A percentile compares a stretch with the other conserved stretches of the same genome.
Evolutionary conservation across 1,139 yeast species (phyloP).

Genomic region (Yamadazyma blattariae): DNA sequence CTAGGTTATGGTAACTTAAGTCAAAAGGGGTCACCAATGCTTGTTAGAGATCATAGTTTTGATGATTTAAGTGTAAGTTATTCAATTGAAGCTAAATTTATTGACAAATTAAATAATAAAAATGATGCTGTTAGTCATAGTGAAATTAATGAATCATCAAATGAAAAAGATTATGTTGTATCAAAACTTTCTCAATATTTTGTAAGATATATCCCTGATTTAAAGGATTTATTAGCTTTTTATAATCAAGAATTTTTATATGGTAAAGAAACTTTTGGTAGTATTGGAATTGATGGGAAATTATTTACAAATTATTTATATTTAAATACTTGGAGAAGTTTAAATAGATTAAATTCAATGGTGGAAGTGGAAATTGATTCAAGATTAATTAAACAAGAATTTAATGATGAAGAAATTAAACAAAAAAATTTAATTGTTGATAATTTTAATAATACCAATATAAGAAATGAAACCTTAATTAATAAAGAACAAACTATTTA

Average conservation of each 20-base stretch:
- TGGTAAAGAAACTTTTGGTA: slow-evolving; percentile 26
- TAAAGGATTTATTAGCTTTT: slow-evolving; percentile 28
- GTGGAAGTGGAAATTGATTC: slow-evolving; percentile 40
- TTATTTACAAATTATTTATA: slow-evolving; percentile 25
- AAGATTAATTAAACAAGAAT: slow-evolving; percentile 24
- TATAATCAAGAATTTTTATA: slow-evolving; percentile 24
- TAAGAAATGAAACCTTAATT: slow-evolving; percentile 6
- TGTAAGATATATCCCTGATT: slow-evolving; percentile 40
- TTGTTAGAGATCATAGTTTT: slow-evolving; percentile 41
- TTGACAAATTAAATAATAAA: slow-evolving; percentile 34
- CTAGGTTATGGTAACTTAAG: slow-evolving; percentile 44
- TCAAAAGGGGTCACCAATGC: slow-evolving; percentile 41
- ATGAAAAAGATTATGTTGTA: slow-evolving; percentile 34
- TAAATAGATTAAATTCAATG: slow-evolving; percentile 24
- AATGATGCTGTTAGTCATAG: slow-evolving; percentile 29
- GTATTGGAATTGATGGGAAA: slow-evolving; percentile 37
- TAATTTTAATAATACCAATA: slow-evolving; percentile 11
- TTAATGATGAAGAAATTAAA: slow-evolving; percentile 31
- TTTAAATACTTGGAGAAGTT: slow-evolving; percentile 33
- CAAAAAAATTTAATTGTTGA: slow-evolving; percentile 26
- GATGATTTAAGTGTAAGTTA: slow-evolving; percentile 43
- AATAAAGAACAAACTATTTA: slow-evolving; percentile 11
- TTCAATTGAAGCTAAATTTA: slow-evolving; percentile 43
- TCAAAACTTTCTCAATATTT: slow-evolving; percentile 38
- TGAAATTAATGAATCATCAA: slow-evolving; percentile 37